Percentiles rank a stretch among this genome's conserved stretches.
phyloP scores from a whole-genome alignment of 75 land plant genomes.

The Chamaecyparis obtusa region DNA sequence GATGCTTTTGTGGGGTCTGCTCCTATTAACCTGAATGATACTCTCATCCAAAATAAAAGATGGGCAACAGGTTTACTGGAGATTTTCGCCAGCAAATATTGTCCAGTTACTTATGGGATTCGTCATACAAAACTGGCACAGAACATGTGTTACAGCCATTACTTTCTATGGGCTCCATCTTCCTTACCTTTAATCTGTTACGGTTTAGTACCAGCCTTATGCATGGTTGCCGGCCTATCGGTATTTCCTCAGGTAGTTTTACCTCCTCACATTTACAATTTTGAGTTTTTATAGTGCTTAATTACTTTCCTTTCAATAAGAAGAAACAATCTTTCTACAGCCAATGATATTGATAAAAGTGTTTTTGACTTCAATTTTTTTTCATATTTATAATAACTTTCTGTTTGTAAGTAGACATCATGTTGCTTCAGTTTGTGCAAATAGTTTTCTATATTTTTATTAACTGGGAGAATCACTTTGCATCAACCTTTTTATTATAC shows the following conservation, averaged over 20 bases:
- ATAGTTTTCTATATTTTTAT: neutral
- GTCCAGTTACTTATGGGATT: too few relatives aligned
- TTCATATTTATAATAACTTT: too few relatives aligned
- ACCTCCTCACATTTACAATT: neutral
- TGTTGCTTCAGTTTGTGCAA: neutral
- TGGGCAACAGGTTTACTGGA: too few relatives aligned
- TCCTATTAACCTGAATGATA: conserved; percentile 8
- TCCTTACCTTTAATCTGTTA: conserved; percentile 39
- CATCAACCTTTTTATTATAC: neutral
- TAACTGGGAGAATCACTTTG: neutral
- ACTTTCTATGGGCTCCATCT: neutral
- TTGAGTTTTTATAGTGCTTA: neutral
- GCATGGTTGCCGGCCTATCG: conserved; percentile 35
- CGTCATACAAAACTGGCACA: too few relatives aligned
- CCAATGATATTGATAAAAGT: too few relatives aligned
- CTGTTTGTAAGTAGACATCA: too few relatives aligned
- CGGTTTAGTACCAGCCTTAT: conserved; percentile 35
- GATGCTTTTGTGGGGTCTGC: conserved; percentile 45
- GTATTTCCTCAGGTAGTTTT: conserved; percentile 45
- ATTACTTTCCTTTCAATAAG: neutral
- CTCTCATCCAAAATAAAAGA: too few relatives aligned
- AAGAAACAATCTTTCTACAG: neutral
- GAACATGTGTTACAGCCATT: too few relatives aligned
- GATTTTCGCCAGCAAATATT: too few relatives aligned
- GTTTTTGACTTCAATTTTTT: too few relatives aligned